Evolutionary conservation across 2,329 filamentous ascomycete genomes (phyloP).

Genomic region (Incumbomyces lentus): DNA sequence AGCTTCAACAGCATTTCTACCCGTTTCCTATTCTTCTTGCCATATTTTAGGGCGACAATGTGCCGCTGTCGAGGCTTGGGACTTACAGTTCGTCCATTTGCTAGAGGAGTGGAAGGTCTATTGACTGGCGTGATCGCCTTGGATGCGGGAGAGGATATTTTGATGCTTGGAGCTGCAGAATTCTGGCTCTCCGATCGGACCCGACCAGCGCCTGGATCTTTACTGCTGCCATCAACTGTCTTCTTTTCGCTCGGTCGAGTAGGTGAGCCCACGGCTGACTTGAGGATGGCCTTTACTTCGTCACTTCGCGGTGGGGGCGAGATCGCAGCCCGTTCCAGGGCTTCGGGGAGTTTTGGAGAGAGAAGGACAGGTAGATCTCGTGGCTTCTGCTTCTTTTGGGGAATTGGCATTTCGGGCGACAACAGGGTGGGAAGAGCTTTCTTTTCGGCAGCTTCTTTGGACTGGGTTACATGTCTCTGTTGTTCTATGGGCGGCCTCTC

Average conservation of each 20-base stretch:
- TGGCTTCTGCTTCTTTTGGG: conserved; percentile 5
- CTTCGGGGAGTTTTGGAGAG: conserved; percentile 18
- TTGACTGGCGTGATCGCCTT: conserved; percentile 10
- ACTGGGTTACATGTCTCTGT: conserved; percentile 19
- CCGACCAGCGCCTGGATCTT: conserved; percentile 1
- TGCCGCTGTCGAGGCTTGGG: conserved; percentile 24
- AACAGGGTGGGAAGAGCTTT: conserved; percentile 13
- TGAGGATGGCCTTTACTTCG: conserved; percentile 14
- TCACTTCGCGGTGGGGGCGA: conserved; percentile 13
- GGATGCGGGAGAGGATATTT: conserved; percentile 6
- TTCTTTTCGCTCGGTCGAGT: not conserved
- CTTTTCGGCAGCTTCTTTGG: not conserved
- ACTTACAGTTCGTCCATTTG: conserved; percentile 14
- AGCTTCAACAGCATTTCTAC: conserved; percentile 38
- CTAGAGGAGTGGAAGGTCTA: conserved; percentile 10
- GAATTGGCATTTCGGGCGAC: conserved; percentile 10
- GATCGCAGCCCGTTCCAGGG: conserved; percentile 15
- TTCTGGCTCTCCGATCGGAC: conserved; percentile 18
- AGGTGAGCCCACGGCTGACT: conserved; percentile 1
- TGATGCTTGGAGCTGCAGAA: conserved; percentile 14
- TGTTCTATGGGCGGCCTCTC: not conserved
- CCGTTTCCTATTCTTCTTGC: conserved; percentile 38
- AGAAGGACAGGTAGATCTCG: conserved; percentile 16
- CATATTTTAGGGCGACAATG: conserved; percentile 43
- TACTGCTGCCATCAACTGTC: not conserved